Conservation (phyloP, 495 filamentous ascomycete species). For the Xylaria palmicola region DNA sequence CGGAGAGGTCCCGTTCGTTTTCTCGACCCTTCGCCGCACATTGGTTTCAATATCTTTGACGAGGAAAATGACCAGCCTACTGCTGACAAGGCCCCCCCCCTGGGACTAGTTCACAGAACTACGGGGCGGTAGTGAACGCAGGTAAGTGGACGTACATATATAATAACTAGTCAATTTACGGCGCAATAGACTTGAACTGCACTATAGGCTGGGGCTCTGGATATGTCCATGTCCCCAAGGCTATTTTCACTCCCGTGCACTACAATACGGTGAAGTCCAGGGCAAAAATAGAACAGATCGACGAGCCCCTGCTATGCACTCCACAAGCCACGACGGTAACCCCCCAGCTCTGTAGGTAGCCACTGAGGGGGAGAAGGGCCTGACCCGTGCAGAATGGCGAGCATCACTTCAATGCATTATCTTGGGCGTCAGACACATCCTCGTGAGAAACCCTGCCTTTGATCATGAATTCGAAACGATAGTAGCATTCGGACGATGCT, state of each 20-base stretch:
- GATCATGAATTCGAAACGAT: neutral
- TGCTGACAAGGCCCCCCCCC: constrained; percentile 27
- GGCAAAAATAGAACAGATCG: constrained; percentile 1
- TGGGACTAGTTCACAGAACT: constrained; percentile 24
- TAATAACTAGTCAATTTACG: constrained; percentile 4
- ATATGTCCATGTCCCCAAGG: neutral
- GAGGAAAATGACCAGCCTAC: constrained; percentile 35
- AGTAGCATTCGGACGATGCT: neutral
- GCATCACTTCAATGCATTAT: neutral
- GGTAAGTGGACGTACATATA: neutral
- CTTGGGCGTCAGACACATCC: neutral
- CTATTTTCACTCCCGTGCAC: neutral
- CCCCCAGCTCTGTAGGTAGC: neutral
- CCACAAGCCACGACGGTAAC: neutral
- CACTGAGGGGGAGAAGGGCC: neutral
- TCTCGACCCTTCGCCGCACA: constrained; percentile 28
- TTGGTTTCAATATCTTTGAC: constrained; percentile 38
- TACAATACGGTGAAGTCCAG: neutral
- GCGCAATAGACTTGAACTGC: neutral
- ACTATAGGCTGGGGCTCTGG: neutral
- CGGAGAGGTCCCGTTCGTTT: constrained; percentile 25
- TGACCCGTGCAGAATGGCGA: neutral
- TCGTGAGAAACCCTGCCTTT: neutral
- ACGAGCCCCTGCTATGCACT: neutral
- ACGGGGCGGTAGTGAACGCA: neutral